Evolutionary conservation across 1,284 basidiomycete species (phyloP), one percentile per base, ranked within the genome.

Genomic region (Irpex rosettiformis): DNA sequence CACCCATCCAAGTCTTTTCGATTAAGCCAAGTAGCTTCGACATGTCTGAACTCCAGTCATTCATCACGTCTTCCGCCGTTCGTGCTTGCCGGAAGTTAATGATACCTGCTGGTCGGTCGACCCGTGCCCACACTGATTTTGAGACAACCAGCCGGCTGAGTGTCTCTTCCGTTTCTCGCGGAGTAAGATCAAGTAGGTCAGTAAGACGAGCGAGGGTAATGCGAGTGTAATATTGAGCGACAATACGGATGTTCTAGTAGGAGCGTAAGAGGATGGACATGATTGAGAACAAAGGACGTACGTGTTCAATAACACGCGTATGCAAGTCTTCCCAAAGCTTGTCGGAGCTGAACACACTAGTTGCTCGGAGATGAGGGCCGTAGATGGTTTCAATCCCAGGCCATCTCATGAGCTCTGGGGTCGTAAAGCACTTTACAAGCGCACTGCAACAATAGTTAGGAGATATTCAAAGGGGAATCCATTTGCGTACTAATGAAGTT

Each of bases 371-470:
- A 65, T 89, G 89, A 5, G 88, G 84, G 27, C 94, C 96, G 71
- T 98, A 99, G 16, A 98, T 80, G 4, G 79, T 77, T 70, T 95
- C 89, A 55, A 99, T 96, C n/a, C 94, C 94, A 0, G 96, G 94
- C 97, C 97, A 99, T 62, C 96, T 81, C 93, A 98, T 98, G 48
- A 99, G 79, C 70, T 99, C 97, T 45, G 88, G 88, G 1, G 95
- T 98, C 11, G 91, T 91, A 72, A 99, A 99, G 69, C 93, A 96
- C 78, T 99, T 99, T 60, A 97, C 84, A 45, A 99, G 84, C 65
- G 97, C 95, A 71, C 94, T 97, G 58, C 0, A 55, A 58, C 52
- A 33, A 11, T 48, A 30, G 47, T 7, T 37, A 27, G 52, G 4
- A 5, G 55, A 51, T 55, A n/a, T 37, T 52, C 47, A 28, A 18